Base-by-base conservation (phyloP, 306 rosid genomes). In the Sphenostylis stenocarpa region DNA sequence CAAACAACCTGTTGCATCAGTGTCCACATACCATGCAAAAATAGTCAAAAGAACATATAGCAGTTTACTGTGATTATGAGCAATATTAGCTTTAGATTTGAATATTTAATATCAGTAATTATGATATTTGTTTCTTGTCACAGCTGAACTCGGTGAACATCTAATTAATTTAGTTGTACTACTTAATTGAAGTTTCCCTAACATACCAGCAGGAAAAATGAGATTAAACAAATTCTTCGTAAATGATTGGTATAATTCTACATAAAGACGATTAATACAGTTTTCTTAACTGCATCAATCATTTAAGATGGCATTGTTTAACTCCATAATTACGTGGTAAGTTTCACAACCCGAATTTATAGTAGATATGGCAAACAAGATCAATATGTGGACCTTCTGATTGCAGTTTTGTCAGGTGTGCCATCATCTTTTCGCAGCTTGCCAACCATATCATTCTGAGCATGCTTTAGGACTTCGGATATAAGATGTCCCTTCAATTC, bases 401-500 rank as follows among this genome's bases (percentile, higher is more conserved):
- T 80, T 38, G 81, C 78, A 21, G 12, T 2, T 83, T 41, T 67
- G 70, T 86, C 83, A 1, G 83, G 76, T 43, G 79, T 83, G 29
- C 86, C 89, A 28, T 85, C 82, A 41, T 75, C 86, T 0, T 43
- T 19, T 47, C 19, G 65, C 44, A 85, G 41, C 67, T 15, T 45
- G 13, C 82, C 86, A 75, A 75, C 82, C 70, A 76, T 73, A 52
- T 82, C 82, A 56, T 44, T 76, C 20, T 85, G 82, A 71, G 67
- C 80, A 85, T 82, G 84, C 28, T 4, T 80, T 53, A 85, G 67
- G 48, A 85, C 75, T 75, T 61, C 83, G 34, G 85, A 83, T 72
- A 83, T 70, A 44, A 86, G 79, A 49, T 63, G 83, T 55, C 76
- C 82, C 85, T 71, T 86, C 76, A 83, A 68, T 14, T 80, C 81